Percentiles rank a stretch among this genome's conserved stretches.
Evolutionary conservation across 352 stramenopile species (phyloP).

Genomic region (Phytophthora vignae): DNA sequence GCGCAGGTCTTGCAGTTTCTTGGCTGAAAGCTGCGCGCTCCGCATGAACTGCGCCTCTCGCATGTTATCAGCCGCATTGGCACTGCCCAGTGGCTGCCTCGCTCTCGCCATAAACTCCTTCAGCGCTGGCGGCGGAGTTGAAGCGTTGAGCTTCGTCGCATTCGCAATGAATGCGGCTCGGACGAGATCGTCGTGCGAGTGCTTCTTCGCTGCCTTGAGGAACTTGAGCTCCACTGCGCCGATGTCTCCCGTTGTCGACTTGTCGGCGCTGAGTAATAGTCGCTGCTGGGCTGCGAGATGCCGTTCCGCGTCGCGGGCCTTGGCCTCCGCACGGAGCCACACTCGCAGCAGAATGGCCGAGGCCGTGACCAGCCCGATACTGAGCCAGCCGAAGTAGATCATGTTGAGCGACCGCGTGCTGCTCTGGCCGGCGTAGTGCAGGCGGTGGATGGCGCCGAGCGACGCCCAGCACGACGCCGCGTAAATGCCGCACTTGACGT

Average conservation of each 20-base stretch:
- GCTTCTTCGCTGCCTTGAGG: slow-evolving; percentile 17
- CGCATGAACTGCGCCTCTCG: slow-evolving; percentile 18
- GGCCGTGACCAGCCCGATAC: slow-evolving; percentile 36
- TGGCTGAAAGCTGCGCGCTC: slow-evolving; percentile 12
- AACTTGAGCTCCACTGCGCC: slow-evolving; percentile 23
- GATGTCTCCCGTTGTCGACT: background rate
- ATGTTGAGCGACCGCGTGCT: slow-evolving; percentile 50
- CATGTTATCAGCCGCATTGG: background rate
- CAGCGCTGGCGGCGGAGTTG: slow-evolving; percentile 8
- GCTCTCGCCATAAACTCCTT: slow-evolving; percentile 18
- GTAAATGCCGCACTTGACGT: slow-evolving; percentile 64
- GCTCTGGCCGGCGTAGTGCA: slow-evolving; percentile 27
- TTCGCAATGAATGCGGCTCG: slow-evolving; percentile 22
- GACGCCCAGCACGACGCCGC: slow-evolving; percentile 65
- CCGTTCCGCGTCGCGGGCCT: slow-evolving; percentile 19
- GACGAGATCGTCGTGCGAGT: background rate
- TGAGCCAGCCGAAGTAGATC: slow-evolving; percentile 71
- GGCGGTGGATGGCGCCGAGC: slow-evolving; percentile 53
- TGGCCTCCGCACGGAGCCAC: slow-evolving; percentile 17
- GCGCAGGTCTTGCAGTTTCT: slow-evolving; percentile 20
- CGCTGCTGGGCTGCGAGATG: slow-evolving; percentile 25
- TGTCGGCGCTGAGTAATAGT: slow-evolving; percentile 10
- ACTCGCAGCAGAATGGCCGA: slow-evolving; percentile 31
- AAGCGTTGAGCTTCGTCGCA: slow-evolving; percentile 9
- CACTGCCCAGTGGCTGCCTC: background rate